Evolutionary conservation across 106 monocot species (phyloP), one percentile per base, ranked within the genome.

Genomic region (Acorus gramineus): DNA sequence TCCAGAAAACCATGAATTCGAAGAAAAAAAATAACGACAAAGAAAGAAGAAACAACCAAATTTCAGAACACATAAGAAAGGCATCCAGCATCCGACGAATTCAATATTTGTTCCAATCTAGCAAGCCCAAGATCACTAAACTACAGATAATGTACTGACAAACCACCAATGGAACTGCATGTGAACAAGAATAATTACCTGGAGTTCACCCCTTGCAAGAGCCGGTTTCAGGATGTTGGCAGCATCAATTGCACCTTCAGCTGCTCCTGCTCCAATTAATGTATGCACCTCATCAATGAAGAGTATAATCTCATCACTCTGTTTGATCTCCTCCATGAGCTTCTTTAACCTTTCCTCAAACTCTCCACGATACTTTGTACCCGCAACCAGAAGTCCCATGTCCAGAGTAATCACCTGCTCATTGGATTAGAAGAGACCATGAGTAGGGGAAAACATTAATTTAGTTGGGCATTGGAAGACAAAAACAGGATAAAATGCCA

Each of bases 271-370:
- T 68, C 80, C 80, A 60, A 80, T 80, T 52, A 80, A 59, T 43
- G 80, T 80, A 59, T 80, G 80, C 3, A 80, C 80, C 66, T 80
- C 80, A 76, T 80, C 80, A 63, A 80, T 80, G 55, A 76, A 80
- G 47, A 80, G 71, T 13, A 80, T 76, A 52, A 80, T 76, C 11
- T 80, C 80, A 50, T 80, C 76, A 49, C 66, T 76, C 53, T 80
- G 80, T 47, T 80, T 80, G 14, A 80, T 76, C 68, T 80, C 80
- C 67, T 80, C 80, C 80, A 80, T 80, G 63, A 80, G 57, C 50
- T 80, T 80, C 58, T 80, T 80, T n/a, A 80, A 45, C 46, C 66
- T 66, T 45, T 66, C 66, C 13, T 66, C 66, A 66, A 66, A 66
- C 42, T 66, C 66, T 75, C 80, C 80, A 64, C 80, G 74, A 46